Evolutionary conservation across 2,329 filamentous ascomycete genomes (phyloP).

Genomic region (Hyphodiscus sp.): DNA sequence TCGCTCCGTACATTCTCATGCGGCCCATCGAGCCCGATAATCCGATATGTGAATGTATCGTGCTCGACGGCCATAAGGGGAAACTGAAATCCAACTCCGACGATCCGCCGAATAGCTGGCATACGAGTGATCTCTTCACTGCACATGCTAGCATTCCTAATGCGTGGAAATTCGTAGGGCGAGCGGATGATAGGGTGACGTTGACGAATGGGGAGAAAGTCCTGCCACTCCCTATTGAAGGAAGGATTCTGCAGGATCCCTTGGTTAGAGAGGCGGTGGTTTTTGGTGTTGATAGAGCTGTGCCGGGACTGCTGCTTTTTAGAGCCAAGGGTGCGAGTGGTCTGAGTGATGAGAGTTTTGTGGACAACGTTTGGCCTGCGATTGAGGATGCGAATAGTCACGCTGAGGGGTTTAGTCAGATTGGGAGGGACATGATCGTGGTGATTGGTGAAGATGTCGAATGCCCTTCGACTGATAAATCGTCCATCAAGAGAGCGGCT

Average conservation of each 20-base stretch:
- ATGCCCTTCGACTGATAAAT: constrained; percentile 47
- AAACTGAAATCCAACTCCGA: constrained; percentile 35
- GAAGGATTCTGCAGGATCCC: constrained; percentile 44
- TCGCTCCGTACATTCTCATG: constrained; percentile 15
- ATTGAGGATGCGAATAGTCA: constrained; percentile 45
- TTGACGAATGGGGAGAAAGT: constrained; percentile 44
- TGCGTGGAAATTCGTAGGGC: constrained; percentile 40
- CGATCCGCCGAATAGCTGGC: constrained; percentile 38
- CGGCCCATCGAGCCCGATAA: constrained; percentile 22
- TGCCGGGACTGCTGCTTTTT: constrained; percentile 49
- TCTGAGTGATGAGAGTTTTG: constrained; percentile 37
- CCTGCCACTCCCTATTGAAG: constrained; percentile 42
- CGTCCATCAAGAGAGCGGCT: constrained; percentile 44
- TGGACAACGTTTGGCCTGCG: constrained; percentile 43
- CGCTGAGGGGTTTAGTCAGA: constrained; percentile 45
- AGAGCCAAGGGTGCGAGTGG: constrained; percentile 36
- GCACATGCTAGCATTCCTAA: constrained; percentile 36
- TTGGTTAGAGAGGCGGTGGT: constrained; percentile 50
- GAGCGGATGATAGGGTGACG: constrained; percentile 40
- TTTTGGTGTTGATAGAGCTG: constrained; percentile 47
- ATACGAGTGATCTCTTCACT: constrained; percentile 39
- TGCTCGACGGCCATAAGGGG: constrained; percentile 34
- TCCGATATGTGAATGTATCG: constrained; percentile 24
- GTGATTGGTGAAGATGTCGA: constrained; percentile 37
- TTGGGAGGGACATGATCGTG: constrained; percentile 46